Evolutionary conservation across 768 basidiomycete species (phyloP), one percentile per base, ranked within the genome.

Genomic region (Boletus tylopilopsis): DNA sequence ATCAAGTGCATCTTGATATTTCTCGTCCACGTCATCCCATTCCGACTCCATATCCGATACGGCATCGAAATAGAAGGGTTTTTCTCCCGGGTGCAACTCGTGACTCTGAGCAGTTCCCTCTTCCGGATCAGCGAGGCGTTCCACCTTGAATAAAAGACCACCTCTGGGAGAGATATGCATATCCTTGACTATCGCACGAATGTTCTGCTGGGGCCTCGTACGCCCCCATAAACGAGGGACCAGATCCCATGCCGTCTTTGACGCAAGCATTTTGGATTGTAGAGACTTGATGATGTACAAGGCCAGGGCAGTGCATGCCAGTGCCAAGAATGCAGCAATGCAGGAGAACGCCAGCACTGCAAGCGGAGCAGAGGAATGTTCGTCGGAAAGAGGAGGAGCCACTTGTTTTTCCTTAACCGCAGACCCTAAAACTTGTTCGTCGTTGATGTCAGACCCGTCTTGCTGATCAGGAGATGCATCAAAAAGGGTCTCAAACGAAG

Each of bases 1-100:
- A 32, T 69, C 67, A 7, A 67, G 47, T 7, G 63, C 65, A 40
- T 67, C 66, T 19, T 65, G 61, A 42, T 57, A 68, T n/a, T 65
- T 68, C 50, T 61, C 63, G 23, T 65, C 65, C 10, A 40, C 12
- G 27, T 65, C 64, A 32, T 61, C 64, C 45, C 16, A 47, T n/a
- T 65, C 65, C 19, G 59, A 59, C 8, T 55, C 63, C 7, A 50
- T 42, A 36, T 64, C 64, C 22, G 60, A 54, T 2, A 44, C 35
- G 11, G 42, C 47, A 51, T 63, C 49, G 11, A 35, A 25, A 47
- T 42, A 35, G 39, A 49, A 19, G 29, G 19, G 36, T 24, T 27
- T 56, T 29, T 49, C 50, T 41, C 54, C 38, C 6, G 16, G 15
- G 13, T 16, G 50, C 13, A 36, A n/a, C 21, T 25, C 45, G 6